A percentile compares a stretch with the other conserved stretches of the same genome.
These are phyloP conservation scores for Geum urbanum DNA, from an alignment of 306 rosid genomes.

Conservation along the genomic window DNA sequence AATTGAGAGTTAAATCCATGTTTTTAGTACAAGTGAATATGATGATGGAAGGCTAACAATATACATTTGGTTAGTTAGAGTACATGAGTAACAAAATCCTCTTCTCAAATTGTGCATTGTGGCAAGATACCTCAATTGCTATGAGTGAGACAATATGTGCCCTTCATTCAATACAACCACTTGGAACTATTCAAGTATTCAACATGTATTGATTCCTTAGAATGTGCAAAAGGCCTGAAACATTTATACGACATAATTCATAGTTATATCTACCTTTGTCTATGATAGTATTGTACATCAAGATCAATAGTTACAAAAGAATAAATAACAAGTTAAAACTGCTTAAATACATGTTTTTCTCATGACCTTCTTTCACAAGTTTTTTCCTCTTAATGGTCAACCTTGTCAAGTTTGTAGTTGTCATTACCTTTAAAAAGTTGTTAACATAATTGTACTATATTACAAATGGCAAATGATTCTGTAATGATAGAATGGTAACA, in stretches of 20 bases:
- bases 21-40: neutral
- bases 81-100: neutral
- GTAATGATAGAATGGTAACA: neutral
- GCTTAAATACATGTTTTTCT: neutral
- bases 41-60: neutral
- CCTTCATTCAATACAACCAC: neutral
- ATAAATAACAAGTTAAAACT: neutral
- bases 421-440: neutral
- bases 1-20: neutral
- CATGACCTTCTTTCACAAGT: too few species aligned
- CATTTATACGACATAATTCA: neutral
- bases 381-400: neutral
- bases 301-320: neutral
- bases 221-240: neutral
- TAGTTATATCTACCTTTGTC: neutral
- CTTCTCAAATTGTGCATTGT: too few species aligned
- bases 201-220: neutral
- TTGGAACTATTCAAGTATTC: neutral
- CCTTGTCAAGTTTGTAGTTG: neutral
- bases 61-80: neutral
- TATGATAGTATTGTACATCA: neutral
- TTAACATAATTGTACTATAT: neutral
- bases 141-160: neutral
- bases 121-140: neutral
- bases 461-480: neutral